Base-by-base conservation (phyloP, 768 basidiomycete species). In the Suillus alpinus region DNA sequence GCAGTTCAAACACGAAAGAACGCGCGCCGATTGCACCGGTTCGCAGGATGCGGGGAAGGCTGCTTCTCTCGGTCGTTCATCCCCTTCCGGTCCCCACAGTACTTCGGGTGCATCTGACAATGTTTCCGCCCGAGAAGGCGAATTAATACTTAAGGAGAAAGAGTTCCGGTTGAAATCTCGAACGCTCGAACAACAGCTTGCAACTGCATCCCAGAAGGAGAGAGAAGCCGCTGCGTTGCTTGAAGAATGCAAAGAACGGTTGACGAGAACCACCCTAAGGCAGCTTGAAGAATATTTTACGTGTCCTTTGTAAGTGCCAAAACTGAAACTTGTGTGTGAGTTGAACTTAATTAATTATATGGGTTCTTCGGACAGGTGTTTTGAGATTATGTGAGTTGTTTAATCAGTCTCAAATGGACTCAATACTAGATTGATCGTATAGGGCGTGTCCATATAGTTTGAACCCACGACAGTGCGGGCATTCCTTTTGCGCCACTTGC, bases 401-500 rank as follows among this genome's bases (percentile, higher is more conserved):
- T 26, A 23, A 32, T 12, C 26, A 2, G 57, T 31, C 36, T 8
- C 3, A 52, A 39, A 39, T 57, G 36, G 52, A 39, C 3, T 1
- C 29, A 16, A 59, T 56, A 6, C 34, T 43, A 39, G 26, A 53
- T 59, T 8, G 44, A 41, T n/a, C 4, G 36, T 51, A 32, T 62
- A 79, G 76, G 63, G 83, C 86, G 2, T 79, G 79, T 63, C 88
- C 88, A 8, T 85, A 85, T 67, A 73, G 75, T 36, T 73, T 88
- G 44, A 81, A 77, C 59, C 81, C 85, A 18, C 76, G 75, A 14
- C 73, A 76, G 43, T 89, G 88, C 62, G 88, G 88, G 10, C 88
- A 90, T 67, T 82, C 86, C 4, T 89, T 86, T 67, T 89, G 86
- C 68, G 82, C 84, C 34, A 73, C 84, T 52, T 88, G 86, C 72